These are phyloP conservation scores for Vitis hybrid DNA, from an alignment of 177 flowering plant species.

Conservation along the genomic window DNA sequence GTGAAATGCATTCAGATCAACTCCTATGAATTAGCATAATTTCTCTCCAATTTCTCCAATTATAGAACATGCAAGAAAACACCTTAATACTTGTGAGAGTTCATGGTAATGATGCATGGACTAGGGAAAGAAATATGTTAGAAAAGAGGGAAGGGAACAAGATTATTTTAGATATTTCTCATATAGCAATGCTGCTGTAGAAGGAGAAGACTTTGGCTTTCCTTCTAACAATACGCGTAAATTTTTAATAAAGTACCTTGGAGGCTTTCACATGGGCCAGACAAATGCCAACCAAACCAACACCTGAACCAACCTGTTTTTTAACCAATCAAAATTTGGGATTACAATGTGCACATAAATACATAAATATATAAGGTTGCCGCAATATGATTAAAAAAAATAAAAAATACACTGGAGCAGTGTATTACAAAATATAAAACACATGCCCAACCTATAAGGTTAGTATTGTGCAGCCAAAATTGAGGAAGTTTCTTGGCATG, in stretches of 20 bases:
- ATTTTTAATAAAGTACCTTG: slow-evolving; percentile 46
- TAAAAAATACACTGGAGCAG: no score
- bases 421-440: background rate
- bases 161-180: background rate
- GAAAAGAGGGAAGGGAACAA: background rate
- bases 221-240: background rate
- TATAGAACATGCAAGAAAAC: no score
- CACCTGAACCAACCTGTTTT: slow-evolving; percentile 92
- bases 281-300: slow-evolving; percentile 90
- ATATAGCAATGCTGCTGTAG: background rate
- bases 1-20: no score
- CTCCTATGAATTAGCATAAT: no score
- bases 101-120: no score
- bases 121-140: no score
- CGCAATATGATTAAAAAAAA: no score
- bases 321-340: background rate
- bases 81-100: no score
- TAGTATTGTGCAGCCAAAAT: background rate
- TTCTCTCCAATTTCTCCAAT: no score
- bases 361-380: background rate
- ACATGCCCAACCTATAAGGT: background rate
- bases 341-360: background rate
- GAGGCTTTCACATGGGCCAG: slow-evolving; percentile 77
- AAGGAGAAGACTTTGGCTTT: background rate
- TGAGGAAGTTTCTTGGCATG: background rate